A percentile compares a stretch with the other conserved stretches of the same genome.
Conservation (phyloP, 2,329 filamentous ascomycete genomes). For the Fusarium sp. region DNA sequence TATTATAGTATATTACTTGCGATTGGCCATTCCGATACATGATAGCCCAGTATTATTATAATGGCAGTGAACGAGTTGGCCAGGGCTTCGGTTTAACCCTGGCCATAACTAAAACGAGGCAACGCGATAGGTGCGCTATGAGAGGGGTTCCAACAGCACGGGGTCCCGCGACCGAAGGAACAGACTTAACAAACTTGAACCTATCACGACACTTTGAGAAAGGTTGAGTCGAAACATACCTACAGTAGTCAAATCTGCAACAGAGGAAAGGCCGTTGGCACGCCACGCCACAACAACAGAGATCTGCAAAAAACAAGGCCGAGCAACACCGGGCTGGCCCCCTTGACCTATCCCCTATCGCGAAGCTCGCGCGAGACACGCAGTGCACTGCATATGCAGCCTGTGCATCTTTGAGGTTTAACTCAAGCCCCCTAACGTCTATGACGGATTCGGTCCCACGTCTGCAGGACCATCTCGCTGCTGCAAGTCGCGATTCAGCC, state of each 20-base stretch:
- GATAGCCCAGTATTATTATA: conserved; percentile 24
- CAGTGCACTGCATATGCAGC: conserved; percentile 18
- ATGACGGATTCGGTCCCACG: conserved; percentile 32
- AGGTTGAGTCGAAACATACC: conserved; percentile 26
- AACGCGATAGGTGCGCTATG: conserved; percentile 22
- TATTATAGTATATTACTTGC: background rate
- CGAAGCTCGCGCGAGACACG: conserved; percentile 18
- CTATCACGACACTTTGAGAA: conserved; percentile 29
- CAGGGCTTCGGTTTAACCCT: conserved; percentile 16
- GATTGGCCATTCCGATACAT: conserved; percentile 8
- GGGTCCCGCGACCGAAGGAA: conserved; percentile 9
- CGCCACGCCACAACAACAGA: conserved; percentile 10
- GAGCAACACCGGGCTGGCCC: conserved; percentile 12
- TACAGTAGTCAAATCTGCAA: conserved; percentile 10
- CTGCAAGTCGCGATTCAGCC: conserved; percentile 33
- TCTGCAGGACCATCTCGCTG: conserved; percentile 37
- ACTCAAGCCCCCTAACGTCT: conserved; percentile 1
- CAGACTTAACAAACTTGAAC: conserved; percentile 8
- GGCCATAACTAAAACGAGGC: conserved; percentile 31
- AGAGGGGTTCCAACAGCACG: conserved; percentile 2
- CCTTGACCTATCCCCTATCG: conserved; percentile 7
- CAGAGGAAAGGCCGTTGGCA: background rate
- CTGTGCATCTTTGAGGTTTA: conserved; percentile 24
- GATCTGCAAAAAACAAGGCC: conserved; percentile 15
- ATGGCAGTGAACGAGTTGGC: conserved; percentile 17